phyloP scores from a whole-genome alignment of 192 early-diverging fungal genomes.

The Glomus cerebriforme region DNA sequence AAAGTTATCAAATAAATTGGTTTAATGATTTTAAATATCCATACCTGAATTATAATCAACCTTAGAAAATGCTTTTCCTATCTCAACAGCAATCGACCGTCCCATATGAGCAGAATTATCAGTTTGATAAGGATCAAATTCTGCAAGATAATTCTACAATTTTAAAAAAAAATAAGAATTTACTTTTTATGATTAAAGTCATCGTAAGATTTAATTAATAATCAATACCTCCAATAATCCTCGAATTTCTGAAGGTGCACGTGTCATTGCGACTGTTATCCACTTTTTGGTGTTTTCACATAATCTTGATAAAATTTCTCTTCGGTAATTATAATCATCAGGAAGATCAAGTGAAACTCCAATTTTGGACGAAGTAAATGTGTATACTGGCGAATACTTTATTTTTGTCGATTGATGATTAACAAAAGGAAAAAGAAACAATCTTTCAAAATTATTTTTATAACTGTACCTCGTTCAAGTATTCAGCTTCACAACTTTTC shows the following conservation, averaged over 20 bases:
- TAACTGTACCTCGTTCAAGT: constrained; percentile 61
- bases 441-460: neutral
- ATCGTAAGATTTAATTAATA: neutral
- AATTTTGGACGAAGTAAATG: constrained; percentile 63
- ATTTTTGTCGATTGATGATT: too few relatives aligned
- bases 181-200: too few relatives aligned
- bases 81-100: constrained; percentile 67
- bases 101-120: constrained; percentile 67
- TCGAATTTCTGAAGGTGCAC: constrained; percentile 71
- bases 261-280: constrained; percentile 61
- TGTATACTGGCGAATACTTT: constrained; percentile 69
- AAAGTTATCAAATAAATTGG: neutral
- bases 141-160: constrained; percentile 69
- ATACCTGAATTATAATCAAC: constrained; percentile 36
- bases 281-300: constrained; percentile 66
- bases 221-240: constrained; percentile 41
- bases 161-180: neutral
- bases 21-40: constrained; percentile 31
- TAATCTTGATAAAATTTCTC: constrained; percentile 61
- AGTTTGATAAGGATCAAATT: constrained; percentile 57
- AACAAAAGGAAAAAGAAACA: constrained; percentile 10
- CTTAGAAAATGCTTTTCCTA: constrained; percentile 46
- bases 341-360: constrained; percentile 68
- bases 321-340: constrained; percentile 73
- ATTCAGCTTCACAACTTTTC: constrained; percentile 76